A percentile compares a stretch with the other conserved stretches of the same genome.
These are phyloP conservation scores for Aschersonia sp. DNA, from an alignment of 2,329 filamentous ascomycete genomes.

Conservation along the genomic window DNA sequence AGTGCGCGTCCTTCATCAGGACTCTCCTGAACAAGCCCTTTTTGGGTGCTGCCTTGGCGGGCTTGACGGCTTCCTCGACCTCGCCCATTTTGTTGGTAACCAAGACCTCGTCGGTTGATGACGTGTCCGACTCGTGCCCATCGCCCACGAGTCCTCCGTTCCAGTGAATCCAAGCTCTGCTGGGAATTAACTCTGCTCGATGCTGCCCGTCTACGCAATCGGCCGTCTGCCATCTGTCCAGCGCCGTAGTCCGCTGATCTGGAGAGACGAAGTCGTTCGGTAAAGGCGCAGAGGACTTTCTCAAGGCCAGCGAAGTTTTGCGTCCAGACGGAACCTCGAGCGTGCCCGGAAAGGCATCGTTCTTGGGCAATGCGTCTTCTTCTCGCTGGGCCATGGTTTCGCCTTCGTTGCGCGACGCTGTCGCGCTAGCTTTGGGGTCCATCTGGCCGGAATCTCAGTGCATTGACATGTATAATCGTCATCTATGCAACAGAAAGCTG, in stretches of 20 bases:
- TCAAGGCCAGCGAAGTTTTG: neutral
- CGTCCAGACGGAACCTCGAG: neutral
- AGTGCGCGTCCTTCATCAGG: constrained; percentile 37
- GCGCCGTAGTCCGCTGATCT: neutral
- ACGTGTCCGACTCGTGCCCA: neutral
- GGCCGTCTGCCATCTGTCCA: constrained; percentile 4
- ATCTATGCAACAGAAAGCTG: neutral
- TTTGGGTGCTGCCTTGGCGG: neutral
- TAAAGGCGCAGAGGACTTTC: constrained; percentile 1
- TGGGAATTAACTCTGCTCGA: constrained; percentile 4
- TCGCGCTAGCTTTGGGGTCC: neutral
- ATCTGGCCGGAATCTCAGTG: neutral
- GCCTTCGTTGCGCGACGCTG: neutral
- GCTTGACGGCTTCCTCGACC: neutral
- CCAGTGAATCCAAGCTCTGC: constrained; percentile 4
- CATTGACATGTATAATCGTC: neutral
- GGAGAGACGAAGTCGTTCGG: neutral
- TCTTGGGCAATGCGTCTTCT: neutral
- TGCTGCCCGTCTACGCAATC: neutral
- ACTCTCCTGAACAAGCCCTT: constrained; percentile 1
- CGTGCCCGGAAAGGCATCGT: constrained; percentile 1
- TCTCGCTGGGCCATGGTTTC: neutral
- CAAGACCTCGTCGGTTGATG: neutral
- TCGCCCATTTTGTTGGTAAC: neutral
- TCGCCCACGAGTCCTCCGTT: neutral